phyloP scores from a whole-genome alignment of 2,329 filamentous ascomycete genomes.

The Gnomoniopsis sp. region DNA sequence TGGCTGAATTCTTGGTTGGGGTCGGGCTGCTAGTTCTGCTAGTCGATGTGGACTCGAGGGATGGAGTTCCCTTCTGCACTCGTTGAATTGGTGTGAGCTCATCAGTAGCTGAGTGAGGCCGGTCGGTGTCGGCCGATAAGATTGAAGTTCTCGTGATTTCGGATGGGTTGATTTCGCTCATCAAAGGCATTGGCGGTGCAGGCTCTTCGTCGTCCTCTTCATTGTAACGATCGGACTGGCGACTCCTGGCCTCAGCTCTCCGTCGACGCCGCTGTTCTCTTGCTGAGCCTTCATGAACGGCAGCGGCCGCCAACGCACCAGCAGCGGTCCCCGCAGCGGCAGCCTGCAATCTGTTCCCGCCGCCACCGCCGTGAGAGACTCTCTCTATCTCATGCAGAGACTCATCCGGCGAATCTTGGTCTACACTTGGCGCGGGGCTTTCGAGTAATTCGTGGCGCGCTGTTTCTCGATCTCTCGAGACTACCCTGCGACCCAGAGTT shows the following conservation, averaged over 20 bases:
- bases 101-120: constrained; percentile 65
- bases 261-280: constrained; percentile 51
- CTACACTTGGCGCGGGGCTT: constrained; percentile 44
- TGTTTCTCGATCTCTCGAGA: constrained; percentile 46
- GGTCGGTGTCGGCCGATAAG: constrained; percentile 74
- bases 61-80: constrained; percentile 57
- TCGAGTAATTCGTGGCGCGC: constrained; percentile 53
- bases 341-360: constrained; percentile 39
- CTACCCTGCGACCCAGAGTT: constrained; percentile 37
- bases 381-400: constrained; percentile 36
- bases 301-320: constrained; percentile 33
- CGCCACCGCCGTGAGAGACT: constrained; percentile 39
- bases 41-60: constrained; percentile 46
- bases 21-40: constrained; percentile 49
- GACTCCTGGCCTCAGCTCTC: constrained; percentile 48
- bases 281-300: constrained; percentile 41
- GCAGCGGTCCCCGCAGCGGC: constrained; percentile 43
- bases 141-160: constrained; percentile 88
- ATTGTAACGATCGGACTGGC: constrained; percentile 41
- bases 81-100: constrained; percentile 60
- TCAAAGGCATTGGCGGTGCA: constrained; percentile 77
- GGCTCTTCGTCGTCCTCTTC: constrained; percentile 56
- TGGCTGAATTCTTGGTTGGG: constrained; percentile 51
- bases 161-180: constrained; percentile 81
- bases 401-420: constrained; percentile 44